phyloP scores from a whole-genome alignment of 1,284 basidiomycete species.

The Heliocybe sulcata region DNA sequence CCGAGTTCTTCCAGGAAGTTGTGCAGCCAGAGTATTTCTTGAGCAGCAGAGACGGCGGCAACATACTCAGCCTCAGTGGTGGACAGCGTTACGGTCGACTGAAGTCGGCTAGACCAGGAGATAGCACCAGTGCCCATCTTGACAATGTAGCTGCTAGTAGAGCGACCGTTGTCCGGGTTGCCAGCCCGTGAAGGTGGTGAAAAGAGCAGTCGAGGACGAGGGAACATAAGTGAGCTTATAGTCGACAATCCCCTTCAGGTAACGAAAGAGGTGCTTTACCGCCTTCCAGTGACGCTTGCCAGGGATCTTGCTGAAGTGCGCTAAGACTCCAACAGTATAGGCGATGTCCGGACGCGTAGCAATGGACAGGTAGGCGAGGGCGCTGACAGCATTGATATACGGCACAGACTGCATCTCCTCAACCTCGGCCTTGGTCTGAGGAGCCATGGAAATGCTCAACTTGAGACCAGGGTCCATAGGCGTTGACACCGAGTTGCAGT shows the following conservation, averaged over 20 bases:
- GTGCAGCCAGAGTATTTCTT: constrained; percentile 27
- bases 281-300: constrained; percentile 18
- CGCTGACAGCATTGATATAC: constrained; percentile 17
- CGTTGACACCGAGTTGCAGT: constrained; percentile 22
- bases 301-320: constrained; percentile 17
- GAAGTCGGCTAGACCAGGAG: constrained; percentile 27
- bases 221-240: constrained; percentile 7
- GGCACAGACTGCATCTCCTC: constrained; percentile 15
- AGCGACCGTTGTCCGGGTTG: constrained; percentile 12
- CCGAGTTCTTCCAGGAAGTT: constrained; percentile 20
- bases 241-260: constrained; percentile 17
- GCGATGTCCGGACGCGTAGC: constrained; percentile 23
- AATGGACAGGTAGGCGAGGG: constrained; percentile 20
- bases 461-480: constrained; percentile 21
- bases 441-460: constrained; percentile 11
- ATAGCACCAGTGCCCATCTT: constrained; percentile 20
- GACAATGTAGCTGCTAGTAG: constrained; percentile 17
- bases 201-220: not conserved
- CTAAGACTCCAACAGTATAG: constrained; percentile 17
- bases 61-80: constrained; percentile 34
- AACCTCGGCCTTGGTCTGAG: constrained; percentile 14
- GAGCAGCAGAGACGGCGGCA: constrained; percentile 20
- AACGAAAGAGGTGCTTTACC: constrained; percentile 19
- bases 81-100: constrained; percentile 26
- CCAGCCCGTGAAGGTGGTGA: constrained; percentile 4